phyloP scores from a whole-genome alignment of 2,329 filamentous ascomycete species.

The Ramularia endophylla region DNA sequence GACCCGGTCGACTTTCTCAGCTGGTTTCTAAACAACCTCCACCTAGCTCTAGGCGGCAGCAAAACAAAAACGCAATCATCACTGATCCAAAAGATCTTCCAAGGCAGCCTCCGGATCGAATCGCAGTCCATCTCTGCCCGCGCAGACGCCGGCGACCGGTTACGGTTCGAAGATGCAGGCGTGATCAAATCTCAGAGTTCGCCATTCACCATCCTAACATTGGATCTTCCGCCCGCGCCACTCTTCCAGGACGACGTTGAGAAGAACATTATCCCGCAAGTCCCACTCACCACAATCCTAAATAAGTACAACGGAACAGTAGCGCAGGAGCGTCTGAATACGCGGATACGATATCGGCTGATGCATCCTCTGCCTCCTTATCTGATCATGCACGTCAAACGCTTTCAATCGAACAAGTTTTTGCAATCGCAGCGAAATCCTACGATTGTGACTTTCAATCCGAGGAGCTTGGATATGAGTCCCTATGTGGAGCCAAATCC shows the following conservation, averaged over 20 bases:
- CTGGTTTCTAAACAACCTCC: slow-evolving; percentile 96
- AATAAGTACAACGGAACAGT: slow-evolving; percentile 87
- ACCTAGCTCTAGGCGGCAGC: slow-evolving; percentile 83
- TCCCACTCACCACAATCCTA: slow-evolving; percentile 75
- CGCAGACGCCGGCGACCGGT: slow-evolving; percentile 76
- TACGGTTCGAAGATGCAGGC: slow-evolving; percentile 82
- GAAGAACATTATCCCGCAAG: slow-evolving; percentile 92
- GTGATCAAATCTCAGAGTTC: slow-evolving; percentile 71
- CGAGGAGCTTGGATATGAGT: slow-evolving; percentile 74
- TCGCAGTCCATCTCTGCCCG: slow-evolving; percentile 90
- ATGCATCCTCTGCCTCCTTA: slow-evolving; percentile 87
- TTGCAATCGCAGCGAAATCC: slow-evolving; percentile 85
- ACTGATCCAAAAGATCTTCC: slow-evolving; percentile 88
- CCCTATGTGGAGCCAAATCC: slow-evolving; percentile 90
- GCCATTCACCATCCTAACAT: slow-evolving; percentile 84
- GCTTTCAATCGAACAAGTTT: slow-evolving; percentile 95
- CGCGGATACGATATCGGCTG: slow-evolving; percentile 82
- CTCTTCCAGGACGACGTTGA: slow-evolving; percentile 94
- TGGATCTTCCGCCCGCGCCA: slow-evolving; percentile 85
- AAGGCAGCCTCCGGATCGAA: slow-evolving; percentile 86
- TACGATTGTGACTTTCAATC: slow-evolving; percentile 95
- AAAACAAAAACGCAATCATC: slow-evolving; percentile 78
- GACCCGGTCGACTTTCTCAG: slow-evolving; percentile 95
- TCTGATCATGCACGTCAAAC: slow-evolving; percentile 91
- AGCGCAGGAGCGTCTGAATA: slow-evolving; percentile 82